phyloP scores from a whole-genome alignment of 1,284 basidiomycete genomes.

The Cutaneotrichosporon sp. region DNA sequence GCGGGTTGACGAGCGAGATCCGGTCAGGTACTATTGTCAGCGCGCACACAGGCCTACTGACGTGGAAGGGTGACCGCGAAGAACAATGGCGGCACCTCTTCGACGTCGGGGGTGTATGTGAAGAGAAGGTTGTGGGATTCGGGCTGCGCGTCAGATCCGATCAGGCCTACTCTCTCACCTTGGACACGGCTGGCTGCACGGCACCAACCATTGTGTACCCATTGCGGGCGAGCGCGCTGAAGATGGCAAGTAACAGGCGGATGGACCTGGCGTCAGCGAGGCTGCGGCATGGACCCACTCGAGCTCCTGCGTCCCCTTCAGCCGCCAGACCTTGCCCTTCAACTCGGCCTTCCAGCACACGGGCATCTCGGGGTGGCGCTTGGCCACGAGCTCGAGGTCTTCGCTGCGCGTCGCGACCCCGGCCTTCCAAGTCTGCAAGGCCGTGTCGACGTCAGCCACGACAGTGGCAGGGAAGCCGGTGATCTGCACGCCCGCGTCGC shows the following conservation, averaged over 20 bases:
- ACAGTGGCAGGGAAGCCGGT: conserved; percentile 34
- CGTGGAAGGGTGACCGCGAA: conserved; percentile 49
- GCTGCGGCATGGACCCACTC: conserved; percentile 33
- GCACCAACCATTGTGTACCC: conserved; percentile 39
- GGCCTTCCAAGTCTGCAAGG: conserved; percentile 31
- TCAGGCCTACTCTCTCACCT: conserved; percentile 23
- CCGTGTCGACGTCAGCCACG: conserved; percentile 30
- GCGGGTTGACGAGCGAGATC: conserved; percentile 45
- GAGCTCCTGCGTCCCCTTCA: conserved; percentile 44
- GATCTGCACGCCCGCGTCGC: conserved; percentile 31
- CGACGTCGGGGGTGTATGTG: conserved; percentile 23
- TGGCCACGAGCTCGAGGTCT: conserved; percentile 19
- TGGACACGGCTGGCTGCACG: conserved; percentile 35
- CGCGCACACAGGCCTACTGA: conserved; percentile 19
- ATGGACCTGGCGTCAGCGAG: conserved; percentile 30
- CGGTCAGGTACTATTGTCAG: conserved; percentile 44
- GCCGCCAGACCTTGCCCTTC: conserved; percentile 41
- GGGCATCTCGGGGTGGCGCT: conserved; percentile 5
- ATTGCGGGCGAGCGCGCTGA: conserved; percentile 37
- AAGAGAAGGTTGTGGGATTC: conserved; percentile 47
- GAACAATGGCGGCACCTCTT: conserved; percentile 34
- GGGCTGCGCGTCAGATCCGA: conserved; percentile 26
- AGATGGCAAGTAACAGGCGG: conserved; percentile 37
- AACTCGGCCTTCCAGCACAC: conserved; percentile 37
- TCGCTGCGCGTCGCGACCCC: conserved; percentile 32